Evolutionary conservation across 495 filamentous ascomycete genomes (phyloP).

Genomic region (Endocarpon pusillum): DNA sequence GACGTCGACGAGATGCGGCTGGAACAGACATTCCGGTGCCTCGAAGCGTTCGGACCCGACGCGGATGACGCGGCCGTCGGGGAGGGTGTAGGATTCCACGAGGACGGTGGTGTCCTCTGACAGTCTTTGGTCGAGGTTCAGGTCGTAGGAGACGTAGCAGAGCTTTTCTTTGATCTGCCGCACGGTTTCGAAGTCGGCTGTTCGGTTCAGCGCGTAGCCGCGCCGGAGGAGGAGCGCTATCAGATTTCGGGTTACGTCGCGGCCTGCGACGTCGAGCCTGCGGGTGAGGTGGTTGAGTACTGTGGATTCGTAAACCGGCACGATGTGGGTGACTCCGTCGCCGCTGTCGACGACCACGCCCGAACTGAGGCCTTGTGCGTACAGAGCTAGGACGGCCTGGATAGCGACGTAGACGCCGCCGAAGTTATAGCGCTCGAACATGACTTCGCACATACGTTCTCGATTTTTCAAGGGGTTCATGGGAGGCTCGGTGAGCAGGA

Average conservation of each 20-base stretch:
- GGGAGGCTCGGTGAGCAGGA: slow-evolving; percentile 92
- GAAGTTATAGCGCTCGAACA: slow-evolving; percentile 94
- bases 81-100: slow-evolving; percentile 92
- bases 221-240: slow-evolving; percentile 88
- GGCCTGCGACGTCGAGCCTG: slow-evolving; percentile 84
- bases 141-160: slow-evolving; percentile 97
- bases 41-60: slow-evolving; percentile 96
- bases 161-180: slow-evolving; percentile 99
- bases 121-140: slow-evolving; percentile 87
- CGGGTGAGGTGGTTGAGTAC: slow-evolving; percentile 94
- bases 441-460: slow-evolving; percentile 93
- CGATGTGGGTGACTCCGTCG: slow-evolving; percentile 95
- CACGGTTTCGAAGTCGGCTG: slow-evolving; percentile 97
- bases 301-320: slow-evolving; percentile 92
- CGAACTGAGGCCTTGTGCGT: slow-evolving; percentile 89
- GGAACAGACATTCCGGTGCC: slow-evolving; percentile 95
- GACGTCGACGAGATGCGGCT: slow-evolving; percentile 93
- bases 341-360: slow-evolving; percentile 97
- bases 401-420: slow-evolving; percentile 97
- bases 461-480: slow-evolving; percentile 95
- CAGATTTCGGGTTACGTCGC: slow-evolving; percentile 92
- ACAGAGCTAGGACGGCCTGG: slow-evolving; percentile 91
- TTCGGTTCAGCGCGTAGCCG: slow-evolving; percentile 94
- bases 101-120: slow-evolving; percentile 95
- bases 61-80: slow-evolving; percentile 87